A percentile compares a stretch with the other conserved stretches of the same genome.
These are phyloP conservation scores for Pyricularia pennisetigena DNA, from an alignment of 2,329 filamentous ascomycete species.

Conservation along the genomic window DNA sequence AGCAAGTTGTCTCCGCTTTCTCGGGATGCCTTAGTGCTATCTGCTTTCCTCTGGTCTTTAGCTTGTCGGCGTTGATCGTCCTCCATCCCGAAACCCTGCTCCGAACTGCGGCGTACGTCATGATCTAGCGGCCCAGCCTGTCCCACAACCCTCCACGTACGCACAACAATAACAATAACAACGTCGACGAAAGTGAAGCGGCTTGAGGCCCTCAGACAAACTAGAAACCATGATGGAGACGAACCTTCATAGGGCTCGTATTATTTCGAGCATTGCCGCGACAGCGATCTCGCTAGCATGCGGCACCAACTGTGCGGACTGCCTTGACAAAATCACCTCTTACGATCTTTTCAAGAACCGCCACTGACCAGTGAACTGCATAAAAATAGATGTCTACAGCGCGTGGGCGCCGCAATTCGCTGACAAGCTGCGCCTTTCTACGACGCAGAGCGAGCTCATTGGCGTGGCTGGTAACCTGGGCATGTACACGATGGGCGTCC, in stretches of 20 bases:
- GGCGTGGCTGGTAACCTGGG: slow-evolving; percentile 79
- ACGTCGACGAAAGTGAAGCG: background rate
- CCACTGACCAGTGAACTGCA: background rate
- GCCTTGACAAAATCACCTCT: background rate
- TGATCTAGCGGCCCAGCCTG: background rate
- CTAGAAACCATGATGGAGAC: slow-evolving; percentile 17
- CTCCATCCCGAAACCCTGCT: background rate
- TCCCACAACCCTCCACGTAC: background rate
- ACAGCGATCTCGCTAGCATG: slow-evolving; percentile 80
- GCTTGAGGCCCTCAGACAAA: background rate
- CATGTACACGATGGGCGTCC: slow-evolving; percentile 88
- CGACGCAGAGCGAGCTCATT: slow-evolving; percentile 90
- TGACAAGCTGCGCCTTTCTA: slow-evolving; percentile 71
- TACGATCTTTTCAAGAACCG: background rate
- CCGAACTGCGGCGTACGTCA: background rate
- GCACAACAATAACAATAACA: background rate
- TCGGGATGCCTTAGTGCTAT: background rate
- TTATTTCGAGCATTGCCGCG: slow-evolving; percentile 76
- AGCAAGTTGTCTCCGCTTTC: background rate
- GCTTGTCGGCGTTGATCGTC: background rate
- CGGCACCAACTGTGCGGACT: slow-evolving; percentile 69
- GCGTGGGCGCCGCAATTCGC: slow-evolving; percentile 97
- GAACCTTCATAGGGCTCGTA: slow-evolving; percentile 43
- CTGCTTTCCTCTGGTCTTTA: background rate
- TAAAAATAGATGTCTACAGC: slow-evolving; percentile 84